A percentile compares a stretch with the other conserved stretches of the same genome.
Evolutionary conservation across 345 rosid species (phyloP).

Genomic region (Aurinia saxatilis): DNA sequence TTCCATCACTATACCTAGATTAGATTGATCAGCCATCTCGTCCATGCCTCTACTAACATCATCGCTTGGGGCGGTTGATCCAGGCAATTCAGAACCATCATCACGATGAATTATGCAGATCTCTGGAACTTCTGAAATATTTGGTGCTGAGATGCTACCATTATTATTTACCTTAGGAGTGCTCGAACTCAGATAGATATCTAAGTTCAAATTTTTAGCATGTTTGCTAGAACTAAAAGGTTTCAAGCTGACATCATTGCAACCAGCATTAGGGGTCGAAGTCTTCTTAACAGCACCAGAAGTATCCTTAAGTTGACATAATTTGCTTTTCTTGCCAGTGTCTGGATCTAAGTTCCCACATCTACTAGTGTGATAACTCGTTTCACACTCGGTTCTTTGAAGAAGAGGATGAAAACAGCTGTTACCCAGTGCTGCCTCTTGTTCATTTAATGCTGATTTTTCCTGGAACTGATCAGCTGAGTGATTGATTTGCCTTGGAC

Average conservation of each 20-base stretch:
- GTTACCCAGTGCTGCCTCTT: conserved; percentile 35
- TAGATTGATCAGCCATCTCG: conserved; percentile 47
- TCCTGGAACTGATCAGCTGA: conserved; percentile 31
- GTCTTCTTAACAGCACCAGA: conserved; percentile 30
- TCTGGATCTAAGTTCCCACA: conserved; percentile 26
- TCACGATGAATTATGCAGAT: conserved; percentile 7
- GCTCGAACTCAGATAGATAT: conserved; percentile 64
- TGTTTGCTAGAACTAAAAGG: conserved; percentile 33
- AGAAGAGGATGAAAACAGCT: conserved; percentile 88
- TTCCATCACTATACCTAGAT: conserved; percentile 89
- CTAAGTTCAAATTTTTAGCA: conserved; percentile 53
- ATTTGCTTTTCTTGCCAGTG: conserved; percentile 32
- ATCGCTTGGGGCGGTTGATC: conserved; percentile 26
- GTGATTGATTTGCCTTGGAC: conserved; percentile 44
- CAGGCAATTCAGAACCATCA: conserved; percentile 28
- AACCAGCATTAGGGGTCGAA: conserved; percentile 22
- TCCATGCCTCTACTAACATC: conserved; percentile 30
- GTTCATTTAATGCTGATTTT: conserved; percentile 38
- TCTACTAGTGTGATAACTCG: conserved; percentile 17
- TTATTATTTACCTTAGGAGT: conserved; percentile 36
- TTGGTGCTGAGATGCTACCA: conserved; percentile 27
- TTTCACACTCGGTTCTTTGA: conserved; percentile 50
- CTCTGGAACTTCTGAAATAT: conserved; percentile 27
- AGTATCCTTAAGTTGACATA: conserved; percentile 31
- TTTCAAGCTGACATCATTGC: conserved; percentile 22